phyloP scores from a whole-genome alignment of 164 flowering plant species.

The Umbilicus rupestris region DNA sequence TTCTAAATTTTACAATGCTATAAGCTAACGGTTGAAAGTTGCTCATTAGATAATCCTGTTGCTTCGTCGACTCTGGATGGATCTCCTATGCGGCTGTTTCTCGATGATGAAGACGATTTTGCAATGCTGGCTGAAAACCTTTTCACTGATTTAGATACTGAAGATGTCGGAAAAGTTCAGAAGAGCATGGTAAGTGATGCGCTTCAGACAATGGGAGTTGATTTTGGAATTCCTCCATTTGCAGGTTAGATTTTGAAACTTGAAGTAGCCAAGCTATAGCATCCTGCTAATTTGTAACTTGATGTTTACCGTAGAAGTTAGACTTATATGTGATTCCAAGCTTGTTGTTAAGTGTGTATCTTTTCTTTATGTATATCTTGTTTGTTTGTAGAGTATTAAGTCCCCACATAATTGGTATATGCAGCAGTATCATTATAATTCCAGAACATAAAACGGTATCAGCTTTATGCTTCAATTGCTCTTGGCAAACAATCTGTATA shows the following conservation, averaged over 20 bases:
- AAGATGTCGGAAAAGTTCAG: slow-evolving; percentile 60
- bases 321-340: not conserved
- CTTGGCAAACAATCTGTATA: too few species aligned
- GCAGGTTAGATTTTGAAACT: slow-evolving; percentile 32
- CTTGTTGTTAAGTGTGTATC: not conserved
- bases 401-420: too few species aligned
- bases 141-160: slow-evolving; percentile 60
- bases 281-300: not conserved
- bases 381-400: too few species aligned
- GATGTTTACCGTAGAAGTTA: not conserved
- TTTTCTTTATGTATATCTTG: too few species aligned
- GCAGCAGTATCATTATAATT: too few species aligned
- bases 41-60: slow-evolving; percentile 51
- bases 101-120: slow-evolving; percentile 85
- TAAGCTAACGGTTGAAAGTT: not conserved
- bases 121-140: slow-evolving; percentile 77
- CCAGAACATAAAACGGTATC: too few species aligned
- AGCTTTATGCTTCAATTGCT: too few species aligned
- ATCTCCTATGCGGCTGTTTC: slow-evolving; percentile 26
- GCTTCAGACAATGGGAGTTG: slow-evolving; percentile 56
- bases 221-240: slow-evolving; percentile 65
- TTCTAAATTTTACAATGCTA: not conserved
- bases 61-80: slow-evolving; percentile 56
- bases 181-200: slow-evolving; percentile 49
- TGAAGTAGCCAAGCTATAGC: not conserved